Evolutionary conservation across 768 basidiomycete genomes (phyloP).

Genomic region (Asterophora parasitica): DNA sequence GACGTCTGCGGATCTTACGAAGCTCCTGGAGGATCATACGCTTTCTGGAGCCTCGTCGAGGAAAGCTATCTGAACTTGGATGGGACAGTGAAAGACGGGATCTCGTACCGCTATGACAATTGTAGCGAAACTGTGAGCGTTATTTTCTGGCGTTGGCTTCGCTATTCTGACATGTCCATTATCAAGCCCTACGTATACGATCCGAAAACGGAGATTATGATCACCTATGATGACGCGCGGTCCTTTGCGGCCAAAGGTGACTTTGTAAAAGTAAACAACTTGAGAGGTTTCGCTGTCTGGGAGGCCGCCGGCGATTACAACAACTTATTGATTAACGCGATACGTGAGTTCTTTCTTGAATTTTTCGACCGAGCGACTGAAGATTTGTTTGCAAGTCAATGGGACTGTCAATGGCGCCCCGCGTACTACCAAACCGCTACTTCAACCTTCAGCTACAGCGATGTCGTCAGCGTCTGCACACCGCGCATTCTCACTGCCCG

Average conservation of each 20-base stretch:
- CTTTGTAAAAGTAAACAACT: slow-evolving; percentile 46
- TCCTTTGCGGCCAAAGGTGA: slow-evolving; percentile 61
- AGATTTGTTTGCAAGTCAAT: slow-evolving; percentile 3
- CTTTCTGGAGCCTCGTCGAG: slow-evolving; percentile 60
- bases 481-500: not conserved
- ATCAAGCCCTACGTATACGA: slow-evolving; percentile 67
- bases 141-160: not conserved
- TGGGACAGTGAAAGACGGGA: slow-evolving; percentile 37
- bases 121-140: slow-evolving; percentile 70
- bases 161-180: slow-evolving; percentile 3
- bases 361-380: not conserved
- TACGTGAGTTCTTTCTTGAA: slow-evolving; percentile 4
- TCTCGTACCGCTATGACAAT: slow-evolving; percentile 50
- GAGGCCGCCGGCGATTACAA: slow-evolving; percentile 62
- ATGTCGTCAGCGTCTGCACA: slow-evolving; percentile 9
- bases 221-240: slow-evolving; percentile 60
- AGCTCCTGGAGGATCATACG: slow-evolving; percentile 51
- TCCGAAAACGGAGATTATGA: slow-evolving; percentile 43
- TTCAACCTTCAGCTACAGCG: slow-evolving; percentile 1
- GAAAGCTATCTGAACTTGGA: slow-evolving; percentile 47
- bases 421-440: not conserved
- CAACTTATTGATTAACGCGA: slow-evolving; percentile 56
- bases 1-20: slow-evolving; percentile 57
- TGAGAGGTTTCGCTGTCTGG: slow-evolving; percentile 72
- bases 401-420: slow-evolving; percentile 7